These are phyloP conservation scores for Pholiota molesta DNA, from an alignment of 768 basidiomycete genomes.

Conservation along the genomic window DNA sequence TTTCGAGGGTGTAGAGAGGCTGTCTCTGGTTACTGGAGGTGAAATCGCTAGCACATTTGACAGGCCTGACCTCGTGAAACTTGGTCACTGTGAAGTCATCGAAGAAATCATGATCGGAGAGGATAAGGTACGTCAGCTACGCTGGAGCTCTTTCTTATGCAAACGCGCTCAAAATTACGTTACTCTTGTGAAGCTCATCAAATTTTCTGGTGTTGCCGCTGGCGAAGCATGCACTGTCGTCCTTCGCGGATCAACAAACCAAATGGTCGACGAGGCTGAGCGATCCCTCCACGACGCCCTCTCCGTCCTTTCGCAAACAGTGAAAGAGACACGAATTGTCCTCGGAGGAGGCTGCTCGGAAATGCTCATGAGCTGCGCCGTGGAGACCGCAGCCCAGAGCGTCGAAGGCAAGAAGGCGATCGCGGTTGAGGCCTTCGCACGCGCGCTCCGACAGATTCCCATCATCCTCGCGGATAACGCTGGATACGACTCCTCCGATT, in stretches of 20 bases:
- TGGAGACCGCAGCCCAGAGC: slow-evolving; percentile 84
- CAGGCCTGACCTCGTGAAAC: slow-evolving; percentile 86
- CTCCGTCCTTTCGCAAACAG: slow-evolving; percentile 95
- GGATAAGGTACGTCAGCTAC: slow-evolving; percentile 72
- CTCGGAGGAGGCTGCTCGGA: slow-evolving; percentile 98
- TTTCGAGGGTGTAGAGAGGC: slow-evolving; percentile 96
- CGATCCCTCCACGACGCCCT: slow-evolving; percentile 97
- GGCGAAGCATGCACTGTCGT: slow-evolving; percentile 99
- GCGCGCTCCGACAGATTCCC: slow-evolving; percentile 92
- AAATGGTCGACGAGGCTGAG: slow-evolving; percentile 99
- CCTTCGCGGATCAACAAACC: slow-evolving; percentile 93
- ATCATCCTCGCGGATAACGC: slow-evolving; percentile 98
- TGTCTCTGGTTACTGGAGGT: slow-evolving; percentile 96
- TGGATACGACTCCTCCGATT: slow-evolving; percentile 95
- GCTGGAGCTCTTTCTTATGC: not conserved
- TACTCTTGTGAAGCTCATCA: slow-evolving; percentile 75
- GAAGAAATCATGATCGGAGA: slow-evolving; percentile 99
- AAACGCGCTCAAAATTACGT: not conserved
- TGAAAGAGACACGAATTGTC: slow-evolving; percentile 93
- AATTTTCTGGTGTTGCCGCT: slow-evolving; percentile 98
- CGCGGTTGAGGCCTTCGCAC: slow-evolving; percentile 89
- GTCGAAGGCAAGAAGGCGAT: slow-evolving; percentile 95
- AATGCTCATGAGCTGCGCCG: slow-evolving; percentile 96
- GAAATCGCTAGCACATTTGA: slow-evolving; percentile 98
- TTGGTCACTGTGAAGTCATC: slow-evolving; percentile 92